Conservation (phyloP, 352 stramenopile species). For the Pythium rhizo-oryzae region DNA sequence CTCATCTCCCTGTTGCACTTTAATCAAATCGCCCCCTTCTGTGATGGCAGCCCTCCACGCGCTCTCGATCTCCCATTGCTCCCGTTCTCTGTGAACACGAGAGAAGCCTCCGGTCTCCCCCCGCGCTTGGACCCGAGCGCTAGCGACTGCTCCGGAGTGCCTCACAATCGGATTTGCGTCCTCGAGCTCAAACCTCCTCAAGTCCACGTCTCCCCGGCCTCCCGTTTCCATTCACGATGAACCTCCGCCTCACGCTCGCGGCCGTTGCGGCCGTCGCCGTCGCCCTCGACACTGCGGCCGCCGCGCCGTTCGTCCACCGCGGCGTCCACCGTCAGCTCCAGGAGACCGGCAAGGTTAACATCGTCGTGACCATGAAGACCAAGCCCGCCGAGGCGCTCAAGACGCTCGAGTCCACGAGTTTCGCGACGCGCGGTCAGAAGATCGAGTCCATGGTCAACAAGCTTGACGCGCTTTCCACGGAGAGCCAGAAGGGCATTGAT, state of each 20-base stretch:
- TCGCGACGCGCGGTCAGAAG: constrained; percentile 13
- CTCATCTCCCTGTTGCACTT: no score
- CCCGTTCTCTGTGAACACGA: no score
- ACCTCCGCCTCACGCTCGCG: constrained; percentile 15
- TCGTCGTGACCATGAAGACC: constrained; percentile 9
- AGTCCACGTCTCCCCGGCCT: no score
- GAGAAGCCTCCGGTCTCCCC: no score
- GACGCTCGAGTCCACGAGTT: constrained; percentile 6
- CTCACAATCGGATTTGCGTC: no score
- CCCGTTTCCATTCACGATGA: background rate
- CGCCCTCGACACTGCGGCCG: background rate
- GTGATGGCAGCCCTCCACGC: no score
- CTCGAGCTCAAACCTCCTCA: no score
- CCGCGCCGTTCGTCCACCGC: background rate
- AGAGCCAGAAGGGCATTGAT: constrained; percentile 11
- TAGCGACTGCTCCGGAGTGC: no score
- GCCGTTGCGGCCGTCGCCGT: background rate
- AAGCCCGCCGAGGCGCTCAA: constrained; percentile 3
- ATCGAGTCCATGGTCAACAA: constrained; percentile 22
- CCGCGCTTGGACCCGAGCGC: no score
- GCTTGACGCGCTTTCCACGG: background rate
- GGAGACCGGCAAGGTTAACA: constrained; percentile 11
- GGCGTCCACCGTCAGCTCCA: constrained; percentile 10
- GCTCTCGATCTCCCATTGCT: no score
- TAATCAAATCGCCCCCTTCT: no score